Evolutionary conservation across 1,139 yeast species (phyloP), one percentile per base, ranked within the genome.

Genomic region (Zygosaccharomyces pseudobailii): DNA sequence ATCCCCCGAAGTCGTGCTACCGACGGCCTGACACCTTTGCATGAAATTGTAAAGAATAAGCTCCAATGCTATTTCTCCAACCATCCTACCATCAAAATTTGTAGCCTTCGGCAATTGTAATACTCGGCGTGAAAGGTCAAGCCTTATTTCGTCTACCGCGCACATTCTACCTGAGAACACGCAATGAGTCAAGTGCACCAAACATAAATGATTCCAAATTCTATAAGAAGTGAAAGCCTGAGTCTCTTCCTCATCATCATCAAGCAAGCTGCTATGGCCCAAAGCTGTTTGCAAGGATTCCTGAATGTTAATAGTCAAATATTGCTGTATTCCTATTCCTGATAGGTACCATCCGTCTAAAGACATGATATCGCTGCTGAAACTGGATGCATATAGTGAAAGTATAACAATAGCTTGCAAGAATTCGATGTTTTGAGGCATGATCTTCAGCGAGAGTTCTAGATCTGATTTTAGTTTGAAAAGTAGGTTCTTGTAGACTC

Each of bases 1-100:
- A 17, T 42, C 27, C 17, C 41, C 41, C 5, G 50, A 23, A 52
- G 36, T 54, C 51, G 47, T 56, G 50, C 40, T 42, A 10, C 42
- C 42, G 9, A 49, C 41, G 7, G 56, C 45, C 32, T 54, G 51
- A 8, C 62, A 58, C 30, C 69, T 61, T 57, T 82, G 86, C 28
- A 82, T 69, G 59, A 74, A 84, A 50, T 77, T 78, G 63, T 85
- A 85, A 1, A 86, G 72, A 17, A 83, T 73, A 31, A 80, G 66
- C 48, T 84, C 78, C 8, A 85, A 72, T 19, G 82, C 78, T 45
- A 85, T 82, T 64, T 87, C 95, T 46, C 90, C 84, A 13, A 86
- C 84, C 82, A 87, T 85, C 51, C 95, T 69, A 10, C 89, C 90
- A 61, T 87, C 95, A 61, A 87, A 87, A 58, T 84, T 84, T 3